Conservation (phyloP, 768 basidiomycete species). For the Lactifluus volemus region DNA sequence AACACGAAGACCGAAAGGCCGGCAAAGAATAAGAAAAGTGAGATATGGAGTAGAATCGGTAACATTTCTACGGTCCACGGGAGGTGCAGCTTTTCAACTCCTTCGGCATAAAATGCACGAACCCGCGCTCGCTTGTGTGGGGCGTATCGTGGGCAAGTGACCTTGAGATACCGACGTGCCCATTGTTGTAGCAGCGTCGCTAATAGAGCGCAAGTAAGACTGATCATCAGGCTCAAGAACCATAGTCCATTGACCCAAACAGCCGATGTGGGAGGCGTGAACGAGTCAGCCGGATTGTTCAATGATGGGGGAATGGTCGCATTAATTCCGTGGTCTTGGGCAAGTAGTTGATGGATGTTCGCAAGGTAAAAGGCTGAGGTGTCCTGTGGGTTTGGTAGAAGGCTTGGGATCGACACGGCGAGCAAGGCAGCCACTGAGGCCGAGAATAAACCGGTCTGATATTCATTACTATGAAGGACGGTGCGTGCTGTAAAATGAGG, state of each 20-base stretch:
- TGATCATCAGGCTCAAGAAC: conserved; percentile 32
- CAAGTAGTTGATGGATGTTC: background rate
- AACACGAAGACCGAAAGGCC: conserved; percentile 39
- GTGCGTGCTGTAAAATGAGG: background rate
- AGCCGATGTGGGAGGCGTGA: conserved; percentile 24
- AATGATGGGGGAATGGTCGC: background rate
- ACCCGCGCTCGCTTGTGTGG: conserved; percentile 32
- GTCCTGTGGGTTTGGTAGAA: conserved; percentile 3
- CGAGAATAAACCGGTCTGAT: conserved; percentile 18
- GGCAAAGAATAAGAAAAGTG: conserved; percentile 43
- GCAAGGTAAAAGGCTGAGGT: background rate
- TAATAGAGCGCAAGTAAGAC: conserved; percentile 34
- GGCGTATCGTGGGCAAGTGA: conserved; percentile 25
- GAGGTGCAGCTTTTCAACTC: conserved; percentile 33
- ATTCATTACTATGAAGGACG: background rate
- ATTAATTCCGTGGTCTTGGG: background rate
- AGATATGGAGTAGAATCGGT: conserved; percentile 41
- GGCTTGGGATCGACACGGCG: background rate
- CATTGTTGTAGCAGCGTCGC: conserved; percentile 44
- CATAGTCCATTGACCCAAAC: conserved; percentile 35
- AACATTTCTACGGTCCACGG: conserved; percentile 34
- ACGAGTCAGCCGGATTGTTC: conserved; percentile 1
- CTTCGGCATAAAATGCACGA: conserved; percentile 31
- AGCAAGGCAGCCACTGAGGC: conserved; percentile 15
- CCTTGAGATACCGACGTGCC: conserved; percentile 32